Conservation (phyloP, 192 early-diverging fungal genomes). For the Pecoramyces ruminantium region DNA sequence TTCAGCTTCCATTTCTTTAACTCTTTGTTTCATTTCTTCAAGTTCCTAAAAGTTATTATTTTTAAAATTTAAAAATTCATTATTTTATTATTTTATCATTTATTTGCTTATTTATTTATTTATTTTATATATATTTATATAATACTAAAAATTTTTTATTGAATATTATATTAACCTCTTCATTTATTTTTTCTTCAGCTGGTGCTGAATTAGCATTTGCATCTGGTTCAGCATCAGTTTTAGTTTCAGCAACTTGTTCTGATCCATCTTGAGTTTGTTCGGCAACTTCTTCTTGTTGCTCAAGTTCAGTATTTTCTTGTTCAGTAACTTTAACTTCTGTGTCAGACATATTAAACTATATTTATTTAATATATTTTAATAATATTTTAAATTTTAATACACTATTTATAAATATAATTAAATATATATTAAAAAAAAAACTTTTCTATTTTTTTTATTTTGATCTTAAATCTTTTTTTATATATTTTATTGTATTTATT, state of each 20-base stretch:
- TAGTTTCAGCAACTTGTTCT: not conserved
- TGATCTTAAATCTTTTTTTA: too few relatives aligned
- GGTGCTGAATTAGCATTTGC: not conserved
- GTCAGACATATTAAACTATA: not conserved
- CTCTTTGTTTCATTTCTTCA: constrained; percentile 58
- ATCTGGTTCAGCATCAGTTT: not conserved
- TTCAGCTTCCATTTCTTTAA: constrained; percentile 68
- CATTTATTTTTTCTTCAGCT: not conserved
- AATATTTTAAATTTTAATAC: too few relatives aligned
- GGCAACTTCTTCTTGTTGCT: not conserved
- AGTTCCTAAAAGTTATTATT: constrained; percentile 45
- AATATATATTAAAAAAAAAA: too few relatives aligned
- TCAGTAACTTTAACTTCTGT: not conserved
- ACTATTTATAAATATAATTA: too few relatives aligned
- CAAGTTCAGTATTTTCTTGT: not conserved
- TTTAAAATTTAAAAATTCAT: too few relatives aligned
- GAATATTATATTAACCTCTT: not conserved
- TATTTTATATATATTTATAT: too few relatives aligned
- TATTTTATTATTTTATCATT: too few relatives aligned
- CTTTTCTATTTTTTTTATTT: too few relatives aligned
- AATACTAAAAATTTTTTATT: too few relatives aligned
- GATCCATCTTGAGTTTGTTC: not conserved
- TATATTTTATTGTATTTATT: too few relatives aligned
- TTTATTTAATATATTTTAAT: not conserved
- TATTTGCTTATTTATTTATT: too few relatives aligned